Evolutionary conservation across 176 grass and related monocot genomes (phyloP), one percentile per base, ranked within the genome.

Genomic region (Hsuehochloa calcarea): DNA sequence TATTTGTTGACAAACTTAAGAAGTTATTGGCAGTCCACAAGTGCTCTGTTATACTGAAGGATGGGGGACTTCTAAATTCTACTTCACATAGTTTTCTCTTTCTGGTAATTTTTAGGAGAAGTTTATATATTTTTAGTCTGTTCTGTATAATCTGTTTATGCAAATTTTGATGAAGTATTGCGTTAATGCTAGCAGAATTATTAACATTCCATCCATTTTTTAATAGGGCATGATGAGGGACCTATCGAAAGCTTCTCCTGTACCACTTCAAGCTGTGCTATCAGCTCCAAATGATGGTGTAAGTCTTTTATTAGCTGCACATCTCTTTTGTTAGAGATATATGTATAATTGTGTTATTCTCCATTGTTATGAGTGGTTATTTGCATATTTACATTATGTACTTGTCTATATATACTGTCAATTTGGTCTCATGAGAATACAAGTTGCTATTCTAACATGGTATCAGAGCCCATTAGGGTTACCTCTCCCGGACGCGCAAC

Each of bases 141-240:
- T 35, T 50, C 34, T 50, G 1, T 64, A 29, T 60, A 67, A 39
- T 9, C 3, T 10, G 3, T 51, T 68, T 34, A 73, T 50, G 35
- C 13, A 45, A 64, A 44, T 71, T 47, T 67, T 26, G 55, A 72
- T 54, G 12, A 49, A 19, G 13, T 78, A 78, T 37, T 41, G 54
- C 20, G 29, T 35, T 73, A 70, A 43, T 4, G 7, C 44, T 75
- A 38, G 70, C 22, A 40, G 25, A 62, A 17, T 29, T 75, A 20
- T 25, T 58, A 44, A 73, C 39, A 3, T 45, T 70, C 12, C 13
- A 58, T 88, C 68, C 29, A 72, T 50, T 34, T 74, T 26, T 86
- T 74, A 86, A 82, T 74, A 99, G 96, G 93, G 96, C 50, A 81
- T 88, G 81, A 62, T 99, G 91, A 92, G 88, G 86, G 96, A 99